Percentiles rank a stretch among this genome's conserved stretches.
These are phyloP conservation scores for Prunus yedoensis DNA, from an alignment of 331 rosid species.

Conservation along the genomic window DNA sequence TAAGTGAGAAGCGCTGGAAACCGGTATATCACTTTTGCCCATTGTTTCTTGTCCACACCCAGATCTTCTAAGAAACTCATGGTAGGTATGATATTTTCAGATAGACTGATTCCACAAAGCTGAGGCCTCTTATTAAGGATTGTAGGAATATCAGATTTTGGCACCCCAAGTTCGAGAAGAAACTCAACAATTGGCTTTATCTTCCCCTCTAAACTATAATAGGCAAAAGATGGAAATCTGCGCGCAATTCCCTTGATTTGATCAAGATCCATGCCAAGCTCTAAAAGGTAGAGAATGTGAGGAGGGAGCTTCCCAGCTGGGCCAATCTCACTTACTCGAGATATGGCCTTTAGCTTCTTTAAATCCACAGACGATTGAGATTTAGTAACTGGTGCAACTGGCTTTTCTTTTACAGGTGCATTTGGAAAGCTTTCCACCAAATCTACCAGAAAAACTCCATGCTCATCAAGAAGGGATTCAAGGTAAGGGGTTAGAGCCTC, in stretches of 20 bases:
- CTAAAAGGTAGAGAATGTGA: slow-evolving; percentile 68
- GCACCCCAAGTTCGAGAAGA: slow-evolving; percentile 85
- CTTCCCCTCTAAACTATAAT: slow-evolving; percentile 88
- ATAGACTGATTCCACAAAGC: slow-evolving; percentile 86
- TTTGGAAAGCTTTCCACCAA: slow-evolving; percentile 76
- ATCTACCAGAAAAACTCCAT: slow-evolving; percentile 51
- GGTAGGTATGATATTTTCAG: slow-evolving; percentile 77
- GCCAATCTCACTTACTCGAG: slow-evolving; percentile 63
- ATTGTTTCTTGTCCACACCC: slow-evolving; percentile 83
- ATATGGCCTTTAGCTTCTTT: slow-evolving; percentile 63
- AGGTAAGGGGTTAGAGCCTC: slow-evolving; percentile 77
- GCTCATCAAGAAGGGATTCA: slow-evolving; percentile 71
- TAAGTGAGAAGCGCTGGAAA: slow-evolving; percentile 81
- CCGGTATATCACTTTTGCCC: slow-evolving; percentile 88
- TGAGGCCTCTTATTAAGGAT: slow-evolving; percentile 86
- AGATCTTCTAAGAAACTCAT: slow-evolving; percentile 74
- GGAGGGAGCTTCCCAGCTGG: slow-evolving; percentile 77
- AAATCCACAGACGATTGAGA: slow-evolving; percentile 34
- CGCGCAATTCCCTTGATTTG: slow-evolving; percentile 60
- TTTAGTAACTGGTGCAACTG: slow-evolving; percentile 27
- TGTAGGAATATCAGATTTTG: slow-evolving; percentile 57
- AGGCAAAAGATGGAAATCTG: slow-evolving; percentile 71
- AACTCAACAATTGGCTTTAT: slow-evolving; percentile 89
- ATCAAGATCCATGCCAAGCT: slow-evolving; percentile 80
- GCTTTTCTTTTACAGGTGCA: slow-evolving; percentile 58